These are phyloP conservation scores for Guillardia theta DNA, from an alignment of 78 protist genomes.

Conservation along the genomic window DNA sequence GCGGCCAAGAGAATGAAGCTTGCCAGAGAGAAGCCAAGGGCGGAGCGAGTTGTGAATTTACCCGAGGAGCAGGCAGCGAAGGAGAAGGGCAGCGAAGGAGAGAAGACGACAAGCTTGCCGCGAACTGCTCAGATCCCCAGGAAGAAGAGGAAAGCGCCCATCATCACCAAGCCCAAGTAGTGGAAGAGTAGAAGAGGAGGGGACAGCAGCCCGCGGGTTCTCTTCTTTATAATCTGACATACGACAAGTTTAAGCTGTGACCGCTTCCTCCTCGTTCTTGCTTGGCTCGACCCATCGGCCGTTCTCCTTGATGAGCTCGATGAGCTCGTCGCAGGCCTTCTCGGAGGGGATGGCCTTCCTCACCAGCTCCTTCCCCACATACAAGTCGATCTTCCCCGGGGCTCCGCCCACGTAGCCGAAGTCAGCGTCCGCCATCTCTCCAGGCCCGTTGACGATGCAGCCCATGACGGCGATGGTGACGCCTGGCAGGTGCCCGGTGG, in stretches of 20 bases:
- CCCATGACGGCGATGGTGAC: constrained; percentile 67
- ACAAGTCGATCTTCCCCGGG: constrained; percentile 52
- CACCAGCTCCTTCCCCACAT: constrained; percentile 58
- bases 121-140: too few relatives aligned
- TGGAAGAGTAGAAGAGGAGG: background rate
- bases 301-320: constrained; percentile 59
- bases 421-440: constrained; percentile 70
- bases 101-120: too few relatives aligned
- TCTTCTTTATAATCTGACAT: background rate
- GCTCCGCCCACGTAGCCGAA: constrained; percentile 66
- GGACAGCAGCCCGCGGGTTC: background rate
- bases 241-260: background rate
- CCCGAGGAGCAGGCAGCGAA: too few relatives aligned
- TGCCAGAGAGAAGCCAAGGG: too few relatives aligned
- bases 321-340: constrained; percentile 32
- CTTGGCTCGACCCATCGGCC: constrained; percentile 15
- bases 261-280: background rate
- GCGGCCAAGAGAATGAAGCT: background rate
- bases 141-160: too few relatives aligned
- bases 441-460: constrained; percentile 48
- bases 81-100: too few relatives aligned
- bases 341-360: background rate
- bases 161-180: background rate
- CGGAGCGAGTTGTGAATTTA: too few relatives aligned
- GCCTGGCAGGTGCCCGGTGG: constrained; percentile 54